Conservation (phyloP, 768 basidiomycete genomes). For the Clitopilus passeckerianus region DNA sequence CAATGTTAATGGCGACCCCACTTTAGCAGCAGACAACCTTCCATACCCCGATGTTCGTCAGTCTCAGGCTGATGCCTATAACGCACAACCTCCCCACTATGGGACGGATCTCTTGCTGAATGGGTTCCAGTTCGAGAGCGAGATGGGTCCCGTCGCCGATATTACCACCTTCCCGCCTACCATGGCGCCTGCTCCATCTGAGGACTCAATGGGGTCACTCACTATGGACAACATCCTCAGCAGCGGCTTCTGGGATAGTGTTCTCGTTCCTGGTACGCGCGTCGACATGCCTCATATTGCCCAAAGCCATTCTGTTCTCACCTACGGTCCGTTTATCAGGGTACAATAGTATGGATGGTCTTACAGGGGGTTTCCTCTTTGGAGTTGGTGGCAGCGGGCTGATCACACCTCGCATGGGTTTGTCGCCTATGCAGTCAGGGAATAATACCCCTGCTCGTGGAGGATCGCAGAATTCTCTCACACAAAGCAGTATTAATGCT, state of each 20-base stretch:
- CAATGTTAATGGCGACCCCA: neutral
- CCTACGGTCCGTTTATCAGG: slow-evolving; percentile 34
- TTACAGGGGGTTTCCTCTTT: slow-evolving; percentile 83
- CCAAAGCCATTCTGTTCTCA: slow-evolving; percentile 1
- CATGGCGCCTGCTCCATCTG: slow-evolving; percentile 53
- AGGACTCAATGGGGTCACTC: slow-evolving; percentile 40
- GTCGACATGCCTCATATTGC: slow-evolving; percentile 1
- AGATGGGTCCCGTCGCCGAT: slow-evolving; percentile 83
- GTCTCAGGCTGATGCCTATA: slow-evolving; percentile 5
- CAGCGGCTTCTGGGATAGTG: slow-evolving; percentile 82
- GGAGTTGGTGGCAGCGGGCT: slow-evolving; percentile 80
- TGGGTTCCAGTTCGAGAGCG: slow-evolving; percentile 70
- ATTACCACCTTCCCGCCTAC: slow-evolving; percentile 87
- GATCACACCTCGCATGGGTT: slow-evolving; percentile 68
- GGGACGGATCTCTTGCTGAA: slow-evolving; percentile 28
- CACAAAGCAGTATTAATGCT: slow-evolving; percentile 41
- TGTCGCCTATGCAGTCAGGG: slow-evolving; percentile 58
- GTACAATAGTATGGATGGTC: slow-evolving; percentile 76
- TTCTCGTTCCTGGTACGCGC: slow-evolving; percentile 75
- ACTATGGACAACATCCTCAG: slow-evolving; percentile 83
- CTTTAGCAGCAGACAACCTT: neutral
- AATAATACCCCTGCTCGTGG: slow-evolving; percentile 36
- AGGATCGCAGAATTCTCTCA: slow-evolving; percentile 20
- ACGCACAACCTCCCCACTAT: slow-evolving; percentile 11
- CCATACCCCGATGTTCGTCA: slow-evolving; percentile 13